Conservation (phyloP, 108 stramenopile species). For the Thalassiosira profunda region DNA sequence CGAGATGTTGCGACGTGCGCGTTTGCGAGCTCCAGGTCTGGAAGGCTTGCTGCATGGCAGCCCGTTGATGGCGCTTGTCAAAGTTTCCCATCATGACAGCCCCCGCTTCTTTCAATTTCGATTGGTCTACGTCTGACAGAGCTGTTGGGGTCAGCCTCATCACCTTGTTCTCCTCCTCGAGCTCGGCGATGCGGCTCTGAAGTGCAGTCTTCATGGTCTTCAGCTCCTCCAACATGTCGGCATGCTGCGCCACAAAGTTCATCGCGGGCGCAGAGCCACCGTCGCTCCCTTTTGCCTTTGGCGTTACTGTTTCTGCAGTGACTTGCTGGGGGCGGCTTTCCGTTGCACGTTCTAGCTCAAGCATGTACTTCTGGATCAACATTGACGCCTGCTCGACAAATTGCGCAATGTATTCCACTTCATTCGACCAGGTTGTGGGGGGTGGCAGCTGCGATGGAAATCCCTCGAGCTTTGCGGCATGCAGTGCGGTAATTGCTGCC, state of each 20-base stretch:
- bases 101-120: conserved; percentile 26
- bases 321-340: not conserved
- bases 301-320: conserved; percentile 25
- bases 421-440: conserved; percentile 26
- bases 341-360: conserved; percentile 7
- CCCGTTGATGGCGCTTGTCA: conserved; percentile 7
- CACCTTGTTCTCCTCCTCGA: conserved; percentile 19
- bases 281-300: conserved; percentile 25
- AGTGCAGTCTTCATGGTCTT: conserved; percentile 31
- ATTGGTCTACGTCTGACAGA: conserved; percentile 5
- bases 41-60: conserved; percentile 19
- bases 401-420: conserved; percentile 22
- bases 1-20: conserved; percentile 21
- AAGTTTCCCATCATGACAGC: conserved; percentile 14
- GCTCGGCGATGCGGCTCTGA: conserved; percentile 21
- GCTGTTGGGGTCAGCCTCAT: not conserved
- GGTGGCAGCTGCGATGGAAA: conserved; percentile 6
- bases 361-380: conserved; percentile 18
- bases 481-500: not conserved
- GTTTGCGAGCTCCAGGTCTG: conserved; percentile 28
- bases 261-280: not conserved
- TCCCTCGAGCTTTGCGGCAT: conserved; percentile 12
- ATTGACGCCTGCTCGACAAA: conserved; percentile 20
- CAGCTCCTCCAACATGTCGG: conserved; percentile 25
- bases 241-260: conserved; percentile 6